Evolutionary conservation across 805 yeast species (phyloP), one percentile per base, ranked within the genome.

Genomic region (Blastobotrys americana): DNA sequence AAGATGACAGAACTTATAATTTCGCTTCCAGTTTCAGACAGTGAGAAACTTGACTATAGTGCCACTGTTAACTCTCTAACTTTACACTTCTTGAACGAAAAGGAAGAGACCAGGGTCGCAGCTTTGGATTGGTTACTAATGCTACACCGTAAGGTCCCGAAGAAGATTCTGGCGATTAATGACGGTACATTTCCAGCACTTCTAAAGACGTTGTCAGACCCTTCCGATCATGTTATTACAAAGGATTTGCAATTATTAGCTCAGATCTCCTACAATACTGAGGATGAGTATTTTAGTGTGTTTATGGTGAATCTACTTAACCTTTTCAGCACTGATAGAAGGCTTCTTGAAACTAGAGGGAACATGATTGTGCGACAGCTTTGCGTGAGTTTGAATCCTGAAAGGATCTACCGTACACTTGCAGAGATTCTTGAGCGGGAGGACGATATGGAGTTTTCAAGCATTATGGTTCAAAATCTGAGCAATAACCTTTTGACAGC

Each of bases 91-190:
- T 64, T 78, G 46, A 80, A 77, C 51, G 86, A 83, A 43, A 81
- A 84, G 53, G 95, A 87, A 49, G 78, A 80, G 22, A 84, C 96
- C 0, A 73, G 93, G 47, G 72, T 87, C 27, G 86, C 94, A 0
- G 81, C 93, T 19, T 67, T 93, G 28, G 95, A 89, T 51, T 93
- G 98, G 98, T 69, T 93, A 25, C 78, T 80, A 13, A 77, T 86
- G 73, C 70, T 93, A 34, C 90, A 88, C 57, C 72, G 77, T 21
- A 81, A 81, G 52, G 81, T 82, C 17, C 82, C 84, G 2, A 64
- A 68, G 34, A 72, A 76, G 47, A 69, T 80, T 28, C 59, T 80
- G 21, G 59, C 62, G 18, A 55, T 60, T 33, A 57, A 65, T 46
- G 82, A 77, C 42, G 76, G 77, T 46, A 82, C 87, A 37, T 80